Conservation (phyloP, 2,329 filamentous ascomycete species). For the Sarocladium kiliense region DNA sequence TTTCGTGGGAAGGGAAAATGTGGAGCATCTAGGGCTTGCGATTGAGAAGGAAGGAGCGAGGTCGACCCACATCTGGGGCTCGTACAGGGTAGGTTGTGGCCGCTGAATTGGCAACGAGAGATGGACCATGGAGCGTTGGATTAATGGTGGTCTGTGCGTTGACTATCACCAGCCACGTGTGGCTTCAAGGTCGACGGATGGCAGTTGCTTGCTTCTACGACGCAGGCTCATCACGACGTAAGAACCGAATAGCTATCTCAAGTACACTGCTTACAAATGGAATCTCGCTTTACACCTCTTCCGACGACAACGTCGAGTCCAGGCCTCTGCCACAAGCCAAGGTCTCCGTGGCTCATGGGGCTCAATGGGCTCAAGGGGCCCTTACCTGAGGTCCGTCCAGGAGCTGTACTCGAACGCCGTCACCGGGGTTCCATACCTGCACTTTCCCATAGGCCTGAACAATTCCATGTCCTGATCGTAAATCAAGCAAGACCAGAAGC, state of each 20-base stretch:
- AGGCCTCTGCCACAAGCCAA: too few relatives aligned
- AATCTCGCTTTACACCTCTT: too few relatives aligned
- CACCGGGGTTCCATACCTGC: background rate
- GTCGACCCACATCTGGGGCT: background rate
- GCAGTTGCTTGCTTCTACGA: too few relatives aligned
- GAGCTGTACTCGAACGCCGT: background rate
- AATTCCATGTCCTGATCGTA: background rate
- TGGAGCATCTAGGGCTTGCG: slow-evolving; percentile 5
- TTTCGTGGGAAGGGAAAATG: slow-evolving; percentile 7
- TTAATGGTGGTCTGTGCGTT: background rate
- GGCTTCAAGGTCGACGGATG: too few relatives aligned
- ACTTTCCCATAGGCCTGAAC: background rate
- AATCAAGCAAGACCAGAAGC: background rate
- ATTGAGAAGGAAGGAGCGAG: background rate
- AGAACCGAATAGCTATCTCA: too few relatives aligned
- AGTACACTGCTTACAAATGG: too few relatives aligned
- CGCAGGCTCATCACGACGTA: too few relatives aligned
- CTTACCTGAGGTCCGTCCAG: too few relatives aligned
- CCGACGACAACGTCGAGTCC: too few relatives aligned
- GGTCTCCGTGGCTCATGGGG: too few relatives aligned
- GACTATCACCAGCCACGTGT: background rate
- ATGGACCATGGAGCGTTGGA: too few relatives aligned
- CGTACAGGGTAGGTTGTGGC: background rate
- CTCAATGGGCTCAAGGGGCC: too few relatives aligned
- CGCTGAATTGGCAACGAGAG: background rate